Evolutionary conservation across 352 stramenopile species (phyloP).

Genomic region (Thalassiosira sp.): DNA sequence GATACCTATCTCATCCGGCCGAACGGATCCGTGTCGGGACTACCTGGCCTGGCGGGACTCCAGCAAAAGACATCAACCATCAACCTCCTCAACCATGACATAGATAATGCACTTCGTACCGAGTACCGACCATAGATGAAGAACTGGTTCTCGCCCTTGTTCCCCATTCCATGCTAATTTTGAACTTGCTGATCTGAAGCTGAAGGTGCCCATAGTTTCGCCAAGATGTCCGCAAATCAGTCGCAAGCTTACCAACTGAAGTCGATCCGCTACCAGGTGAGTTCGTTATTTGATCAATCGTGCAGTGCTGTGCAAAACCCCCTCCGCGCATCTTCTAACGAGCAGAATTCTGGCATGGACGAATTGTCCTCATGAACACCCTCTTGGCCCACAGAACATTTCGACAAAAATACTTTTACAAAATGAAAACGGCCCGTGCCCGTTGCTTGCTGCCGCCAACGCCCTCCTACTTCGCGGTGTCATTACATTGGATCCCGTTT

Average conservation of each 20-base stretch:
- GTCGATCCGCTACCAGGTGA: slow-evolving; percentile 50
- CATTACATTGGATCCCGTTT: slow-evolving; percentile 85
- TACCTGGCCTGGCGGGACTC: too few relatives aligned
- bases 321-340: slow-evolving; percentile 1
- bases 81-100: too few relatives aligned
- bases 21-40: too few relatives aligned
- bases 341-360: background rate
- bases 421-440: slow-evolving; percentile 97
- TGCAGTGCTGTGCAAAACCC: slow-evolving; percentile 4
- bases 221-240: slow-evolving; percentile 8
- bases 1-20: too few relatives aligned
- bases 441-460: slow-evolving; percentile 95
- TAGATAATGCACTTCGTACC: too few relatives aligned
- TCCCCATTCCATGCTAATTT: too few relatives aligned
- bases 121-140: too few relatives aligned
- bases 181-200: too few relatives aligned
- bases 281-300: slow-evolving; percentile 4
- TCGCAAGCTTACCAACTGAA: slow-evolving; percentile 62
- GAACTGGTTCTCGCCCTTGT: too few relatives aligned
- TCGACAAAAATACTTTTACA: slow-evolving; percentile 90
- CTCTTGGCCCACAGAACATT: background rate
- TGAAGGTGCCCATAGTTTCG: too few relatives aligned
- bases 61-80: too few relatives aligned
- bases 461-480: slow-evolving; percentile 91
- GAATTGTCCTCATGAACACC: background rate